These are phyloP conservation scores for Solanum clarkiae DNA, from an alignment of 257 asterid species.

Conservation along the genomic window DNA sequence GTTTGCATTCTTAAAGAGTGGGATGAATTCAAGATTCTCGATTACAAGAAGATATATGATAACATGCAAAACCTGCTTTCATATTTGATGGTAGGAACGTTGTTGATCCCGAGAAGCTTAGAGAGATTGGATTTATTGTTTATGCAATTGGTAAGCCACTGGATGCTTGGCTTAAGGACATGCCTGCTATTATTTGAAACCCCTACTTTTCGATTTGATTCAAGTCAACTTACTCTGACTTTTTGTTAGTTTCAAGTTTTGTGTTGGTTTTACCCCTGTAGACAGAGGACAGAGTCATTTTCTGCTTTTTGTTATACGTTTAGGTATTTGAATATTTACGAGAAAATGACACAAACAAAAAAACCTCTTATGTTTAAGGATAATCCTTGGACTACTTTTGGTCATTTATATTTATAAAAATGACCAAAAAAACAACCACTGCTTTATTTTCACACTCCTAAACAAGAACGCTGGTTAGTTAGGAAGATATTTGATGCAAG, in stretches of 20 bases:
- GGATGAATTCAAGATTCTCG: conserved; percentile 22
- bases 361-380: neutral
- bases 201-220: neutral
- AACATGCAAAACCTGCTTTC: conserved; percentile 27
- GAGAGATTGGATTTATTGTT: conserved; percentile 18
- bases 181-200: conserved; percentile 14
- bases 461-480: too few species aligned
- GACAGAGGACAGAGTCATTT: neutral
- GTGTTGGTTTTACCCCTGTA: neutral
- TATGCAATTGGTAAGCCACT: conserved; percentile 26
- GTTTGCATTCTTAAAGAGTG: conserved; percentile 20
- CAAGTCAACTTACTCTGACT: neutral
- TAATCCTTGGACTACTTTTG: neutral
- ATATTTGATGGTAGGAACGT: conserved; percentile 19
- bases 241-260: neutral
- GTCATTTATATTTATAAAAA: neutral
- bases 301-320: neutral
- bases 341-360: neutral
- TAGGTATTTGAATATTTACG: neutral
- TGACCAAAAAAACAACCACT: too few species aligned
- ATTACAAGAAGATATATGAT: conserved; percentile 17
- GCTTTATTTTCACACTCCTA: neutral
- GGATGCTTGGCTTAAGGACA: conserved; percentile 21
- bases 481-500: too few species aligned
- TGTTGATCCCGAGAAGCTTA: conserved; percentile 6